These are phyloP conservation scores for Malassezia sp. DNA, from an alignment of 1,284 basidiomycete genomes.

Conservation along the genomic window DNA sequence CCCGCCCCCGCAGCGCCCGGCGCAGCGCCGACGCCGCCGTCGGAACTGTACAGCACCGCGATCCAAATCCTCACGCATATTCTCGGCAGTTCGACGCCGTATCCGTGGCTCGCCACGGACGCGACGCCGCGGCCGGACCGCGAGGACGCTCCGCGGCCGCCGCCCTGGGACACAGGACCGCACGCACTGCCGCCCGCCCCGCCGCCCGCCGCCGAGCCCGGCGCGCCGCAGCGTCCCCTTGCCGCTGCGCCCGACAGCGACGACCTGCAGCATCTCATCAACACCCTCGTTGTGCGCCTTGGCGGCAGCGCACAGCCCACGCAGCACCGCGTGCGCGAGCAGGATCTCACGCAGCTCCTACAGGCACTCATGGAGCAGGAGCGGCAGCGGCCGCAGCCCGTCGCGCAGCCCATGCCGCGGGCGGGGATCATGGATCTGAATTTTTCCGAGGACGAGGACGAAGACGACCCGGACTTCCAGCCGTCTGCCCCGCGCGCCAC, in stretches of 20 bases:
- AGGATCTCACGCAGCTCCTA: constrained; percentile 29
- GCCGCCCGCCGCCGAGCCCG: too few relatives aligned
- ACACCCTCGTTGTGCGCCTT: constrained; percentile 21
- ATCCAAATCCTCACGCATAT: constrained; percentile 37
- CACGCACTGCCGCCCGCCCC: too few relatives aligned
- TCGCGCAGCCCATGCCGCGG: not conserved
- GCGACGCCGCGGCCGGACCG: constrained; percentile 19
- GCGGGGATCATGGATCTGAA: constrained; percentile 23
- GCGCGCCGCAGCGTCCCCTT: too few relatives aligned
- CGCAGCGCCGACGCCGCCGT: constrained; percentile 14
- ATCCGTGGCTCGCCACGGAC: constrained; percentile 19
- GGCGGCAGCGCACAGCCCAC: constrained; percentile 19
- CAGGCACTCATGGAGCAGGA: constrained; percentile 30
- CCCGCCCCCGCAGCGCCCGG: not conserved
- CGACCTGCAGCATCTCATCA: constrained; percentile 18
- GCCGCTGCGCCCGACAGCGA: not conserved
- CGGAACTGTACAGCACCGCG: constrained; percentile 30
- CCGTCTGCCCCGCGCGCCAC: constrained; percentile 24
- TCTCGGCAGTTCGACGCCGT: constrained; percentile 25
- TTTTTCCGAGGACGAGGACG: constrained; percentile 31
- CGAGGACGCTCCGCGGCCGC: not conserved
- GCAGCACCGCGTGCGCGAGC: constrained; percentile 21
- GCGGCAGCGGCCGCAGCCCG: constrained; percentile 5
- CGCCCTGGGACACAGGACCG: not conserved
- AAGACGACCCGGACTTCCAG: constrained; percentile 33